Percentiles rank a stretch among this genome's conserved stretches.
Evolutionary conservation across 179 eudicot genomes (phyloP).

Genomic region (Camellia oleifera): DNA sequence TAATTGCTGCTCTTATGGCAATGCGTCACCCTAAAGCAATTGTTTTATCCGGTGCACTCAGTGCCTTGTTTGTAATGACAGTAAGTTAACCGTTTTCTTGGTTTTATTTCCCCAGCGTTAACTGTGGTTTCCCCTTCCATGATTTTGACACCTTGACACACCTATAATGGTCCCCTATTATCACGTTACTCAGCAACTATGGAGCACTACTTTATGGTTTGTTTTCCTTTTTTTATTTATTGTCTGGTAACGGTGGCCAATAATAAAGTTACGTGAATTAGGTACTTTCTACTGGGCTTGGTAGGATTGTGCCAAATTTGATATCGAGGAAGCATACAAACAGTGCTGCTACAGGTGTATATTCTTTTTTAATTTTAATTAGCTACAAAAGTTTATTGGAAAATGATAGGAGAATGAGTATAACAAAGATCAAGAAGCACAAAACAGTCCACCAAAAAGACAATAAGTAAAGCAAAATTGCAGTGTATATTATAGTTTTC

Average conservation of each 20-base stretch:
- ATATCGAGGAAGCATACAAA: constrained; percentile 97
- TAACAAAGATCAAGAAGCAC: no score
- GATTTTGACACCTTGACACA: not conserved
- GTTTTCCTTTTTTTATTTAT: not conserved
- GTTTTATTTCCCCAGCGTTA: not conserved
- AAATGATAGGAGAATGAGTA: no score
- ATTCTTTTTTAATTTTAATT: not conserved
- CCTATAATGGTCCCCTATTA: not conserved
- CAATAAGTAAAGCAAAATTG: no score
- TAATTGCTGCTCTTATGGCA: constrained; percentile 98
- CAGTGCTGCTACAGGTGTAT: constrained; percentile 91
- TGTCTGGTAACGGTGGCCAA: not conserved
- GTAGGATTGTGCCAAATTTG: constrained; percentile 96
- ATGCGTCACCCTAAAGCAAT: constrained; percentile 99
- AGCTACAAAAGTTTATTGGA: no score
- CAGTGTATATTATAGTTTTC: constrained; percentile 27
- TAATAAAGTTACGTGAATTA: constrained; percentile 21
- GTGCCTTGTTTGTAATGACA: constrained; percentile 98
- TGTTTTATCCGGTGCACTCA: constrained; percentile 94
- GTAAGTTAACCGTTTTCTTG: constrained; percentile 42
- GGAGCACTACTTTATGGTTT: not conserved
- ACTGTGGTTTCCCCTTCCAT: not conserved
- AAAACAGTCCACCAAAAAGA: no score
- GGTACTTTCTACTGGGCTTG: constrained; percentile 98
- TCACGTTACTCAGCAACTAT: not conserved